phyloP scores from a whole-genome alignment of 345 rosid genomes.

The Kandelia obovata region DNA sequence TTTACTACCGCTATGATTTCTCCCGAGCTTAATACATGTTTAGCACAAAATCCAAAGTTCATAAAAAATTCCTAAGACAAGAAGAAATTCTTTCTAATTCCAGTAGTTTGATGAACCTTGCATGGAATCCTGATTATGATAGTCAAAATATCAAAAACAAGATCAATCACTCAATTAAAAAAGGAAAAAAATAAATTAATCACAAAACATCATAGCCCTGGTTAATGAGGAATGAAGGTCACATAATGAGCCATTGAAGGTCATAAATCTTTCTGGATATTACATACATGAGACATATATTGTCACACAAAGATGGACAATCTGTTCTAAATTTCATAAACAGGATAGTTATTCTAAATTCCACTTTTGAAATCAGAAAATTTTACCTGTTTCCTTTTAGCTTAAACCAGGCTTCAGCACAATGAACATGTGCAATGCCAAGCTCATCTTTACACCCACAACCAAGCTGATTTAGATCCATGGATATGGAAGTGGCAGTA shows the following conservation, averaged over 20 bases:
- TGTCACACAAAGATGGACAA: background rate
- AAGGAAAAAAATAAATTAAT: background rate
- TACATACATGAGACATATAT: background rate
- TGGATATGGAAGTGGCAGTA: slow-evolving; percentile 18
- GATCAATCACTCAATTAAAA: background rate
- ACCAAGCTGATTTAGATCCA: slow-evolving; percentile 66
- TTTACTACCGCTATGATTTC: too few relatives aligned
- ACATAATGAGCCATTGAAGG: too few relatives aligned
- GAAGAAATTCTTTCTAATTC: background rate
- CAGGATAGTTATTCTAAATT: background rate
- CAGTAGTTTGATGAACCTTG: background rate
- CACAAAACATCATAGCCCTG: background rate
- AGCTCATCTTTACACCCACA: slow-evolving; percentile 94
- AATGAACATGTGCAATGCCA: slow-evolving; percentile 68
- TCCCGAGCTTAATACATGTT: too few relatives aligned
- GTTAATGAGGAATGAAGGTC: background rate
- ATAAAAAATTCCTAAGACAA: background rate
- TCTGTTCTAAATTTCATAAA: background rate
- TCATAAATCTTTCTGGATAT: too few relatives aligned
- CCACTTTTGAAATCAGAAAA: background rate
- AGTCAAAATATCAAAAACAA: background rate
- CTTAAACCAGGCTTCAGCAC: slow-evolving; percentile 95
- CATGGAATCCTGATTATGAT: background rate
- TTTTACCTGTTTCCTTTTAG: slow-evolving; percentile 82
- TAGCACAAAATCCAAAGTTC: background rate